Conservation (phyloP, 768 basidiomycete genomes). For the Amyloporia xantha region DNA sequence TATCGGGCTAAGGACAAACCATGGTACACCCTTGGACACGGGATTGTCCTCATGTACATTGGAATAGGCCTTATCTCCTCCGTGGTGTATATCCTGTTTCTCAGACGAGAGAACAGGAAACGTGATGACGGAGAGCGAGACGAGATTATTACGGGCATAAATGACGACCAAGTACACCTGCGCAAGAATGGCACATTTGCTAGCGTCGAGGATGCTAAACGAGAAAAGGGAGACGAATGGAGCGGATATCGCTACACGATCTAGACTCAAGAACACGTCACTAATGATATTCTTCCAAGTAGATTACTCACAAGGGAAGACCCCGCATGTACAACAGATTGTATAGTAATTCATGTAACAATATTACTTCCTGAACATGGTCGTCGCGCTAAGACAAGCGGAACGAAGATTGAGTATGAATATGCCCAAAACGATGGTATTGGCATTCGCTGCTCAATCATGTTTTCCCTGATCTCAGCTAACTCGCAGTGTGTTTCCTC, state of each 20-base stretch:
- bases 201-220: slow-evolving; percentile 57
- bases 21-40: slow-evolving; percentile 59
- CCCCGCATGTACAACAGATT: too few species aligned
- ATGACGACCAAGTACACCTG: slow-evolving; percentile 28
- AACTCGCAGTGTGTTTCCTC: too few species aligned
- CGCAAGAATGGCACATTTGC: slow-evolving; percentile 52
- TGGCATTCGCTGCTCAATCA: too few species aligned
- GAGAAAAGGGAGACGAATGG: slow-evolving; percentile 68
- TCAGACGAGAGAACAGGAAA: slow-evolving; percentile 55
- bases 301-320: too few species aligned
- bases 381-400: too few species aligned
- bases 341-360: too few species aligned
- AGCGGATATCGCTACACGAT: slow-evolving; percentile 68
- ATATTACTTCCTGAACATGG: too few species aligned
- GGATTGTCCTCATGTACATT: slow-evolving; percentile 69
- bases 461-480: too few species aligned
- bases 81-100: slow-evolving; percentile 30
- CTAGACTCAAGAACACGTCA: too few species aligned
- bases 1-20: slow-evolving; percentile 63
- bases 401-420: too few species aligned
- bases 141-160: slow-evolving; percentile 52
- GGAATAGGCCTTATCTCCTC: slow-evolving; percentile 51
- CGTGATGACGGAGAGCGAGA: slow-evolving; percentile 64
- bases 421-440: too few species aligned
- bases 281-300: too few species aligned